Conservation (phyloP, 2,329 filamentous ascomycete genomes). For the Neofusicoccum umdonicola region DNA sequence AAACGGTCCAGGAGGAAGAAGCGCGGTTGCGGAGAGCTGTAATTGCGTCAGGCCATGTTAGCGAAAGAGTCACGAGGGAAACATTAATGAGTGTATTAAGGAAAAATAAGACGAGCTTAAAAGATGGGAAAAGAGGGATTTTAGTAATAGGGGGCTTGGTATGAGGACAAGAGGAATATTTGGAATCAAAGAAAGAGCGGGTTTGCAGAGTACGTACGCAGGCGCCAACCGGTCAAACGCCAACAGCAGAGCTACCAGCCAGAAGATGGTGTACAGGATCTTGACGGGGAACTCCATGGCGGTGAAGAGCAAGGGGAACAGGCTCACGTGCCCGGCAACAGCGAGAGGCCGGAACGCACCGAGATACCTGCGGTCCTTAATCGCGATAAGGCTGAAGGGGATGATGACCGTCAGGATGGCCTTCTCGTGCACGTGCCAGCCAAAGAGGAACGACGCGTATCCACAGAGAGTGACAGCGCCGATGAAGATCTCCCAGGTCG, state of each 20-base stretch:
- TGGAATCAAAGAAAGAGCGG: background rate
- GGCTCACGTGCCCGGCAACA: conserved; percentile 88
- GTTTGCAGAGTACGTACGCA: conserved; percentile 49
- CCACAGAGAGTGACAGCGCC: conserved; percentile 88
- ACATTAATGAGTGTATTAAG: background rate
- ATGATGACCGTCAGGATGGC: conserved; percentile 92
- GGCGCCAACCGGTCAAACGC: conserved; percentile 86
- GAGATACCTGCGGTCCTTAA: conserved; percentile 85
- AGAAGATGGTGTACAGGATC: conserved; percentile 86
- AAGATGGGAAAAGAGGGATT: conserved; percentile 19
- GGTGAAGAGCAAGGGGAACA: conserved; percentile 93
- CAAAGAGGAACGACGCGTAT: conserved; percentile 94
- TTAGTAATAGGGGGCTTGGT: background rate
- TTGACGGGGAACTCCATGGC: conserved; percentile 92
- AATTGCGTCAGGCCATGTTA: background rate
- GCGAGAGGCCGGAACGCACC: conserved; percentile 88
- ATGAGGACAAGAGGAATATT: background rate
- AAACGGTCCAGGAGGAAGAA: conserved; percentile 91
- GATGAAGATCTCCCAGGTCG: conserved; percentile 86
- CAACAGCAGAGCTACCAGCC: conserved; percentile 82
- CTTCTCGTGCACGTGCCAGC: conserved; percentile 99
- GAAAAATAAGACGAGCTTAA: background rate
- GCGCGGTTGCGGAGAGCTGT: conserved; percentile 67
- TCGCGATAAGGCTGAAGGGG: conserved; percentile 87
- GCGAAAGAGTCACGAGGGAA: background rate